phyloP scores from a whole-genome alignment of 1,284 basidiomycete species.

The Cystobasidiaceae sp. region DNA sequence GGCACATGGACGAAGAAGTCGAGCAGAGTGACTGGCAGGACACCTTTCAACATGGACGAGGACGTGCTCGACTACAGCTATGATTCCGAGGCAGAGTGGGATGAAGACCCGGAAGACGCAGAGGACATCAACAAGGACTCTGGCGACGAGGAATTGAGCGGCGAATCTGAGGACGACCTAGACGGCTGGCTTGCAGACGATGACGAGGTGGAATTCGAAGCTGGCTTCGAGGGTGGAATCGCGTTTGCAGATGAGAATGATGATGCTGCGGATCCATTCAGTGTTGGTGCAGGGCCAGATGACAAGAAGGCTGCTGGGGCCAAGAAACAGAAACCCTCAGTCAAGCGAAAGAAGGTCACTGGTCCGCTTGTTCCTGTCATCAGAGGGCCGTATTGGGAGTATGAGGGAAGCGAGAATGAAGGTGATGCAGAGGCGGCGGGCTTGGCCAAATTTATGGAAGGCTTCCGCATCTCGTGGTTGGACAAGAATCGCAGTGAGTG shows the following conservation, averaged over 20 bases:
- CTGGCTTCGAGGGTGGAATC: conserved; percentile 60
- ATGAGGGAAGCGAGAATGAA: conserved; percentile 47
- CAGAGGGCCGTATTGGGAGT: conserved; percentile 55
- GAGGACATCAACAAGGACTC: conserved; percentile 56
- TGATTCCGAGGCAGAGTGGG: conserved; percentile 82
- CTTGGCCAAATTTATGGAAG: conserved; percentile 3
- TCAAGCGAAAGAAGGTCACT: conserved; percentile 58
- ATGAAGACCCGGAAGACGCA: conserved; percentile 64
- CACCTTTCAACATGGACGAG: conserved; percentile 64
- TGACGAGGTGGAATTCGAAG: conserved; percentile 53
- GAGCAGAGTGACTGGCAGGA: conserved; percentile 63
- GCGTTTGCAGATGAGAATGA: conserved; percentile 55
- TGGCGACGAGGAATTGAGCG: conserved; percentile 36
- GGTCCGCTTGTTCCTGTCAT: conserved; percentile 67
- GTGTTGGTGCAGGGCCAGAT: conserved; percentile 43
- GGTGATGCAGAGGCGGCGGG: not conserved
- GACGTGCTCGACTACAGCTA: conserved; percentile 69
- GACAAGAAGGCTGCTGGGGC: conserved; percentile 37
- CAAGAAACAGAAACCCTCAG: conserved; percentile 44
- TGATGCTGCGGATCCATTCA: conserved; percentile 33
- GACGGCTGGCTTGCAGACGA: conserved; percentile 49
- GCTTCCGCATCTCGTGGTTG: conserved; percentile 18
- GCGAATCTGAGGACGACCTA: conserved; percentile 36
- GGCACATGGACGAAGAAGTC: conserved; percentile 79
- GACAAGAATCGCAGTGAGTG: conserved; percentile 9